Percentiles rank a stretch among this genome's conserved stretches.
These are phyloP conservation scores for Crepidotus variabilis DNA, from an alignment of 768 basidiomycete species.

Conservation along the genomic window DNA sequence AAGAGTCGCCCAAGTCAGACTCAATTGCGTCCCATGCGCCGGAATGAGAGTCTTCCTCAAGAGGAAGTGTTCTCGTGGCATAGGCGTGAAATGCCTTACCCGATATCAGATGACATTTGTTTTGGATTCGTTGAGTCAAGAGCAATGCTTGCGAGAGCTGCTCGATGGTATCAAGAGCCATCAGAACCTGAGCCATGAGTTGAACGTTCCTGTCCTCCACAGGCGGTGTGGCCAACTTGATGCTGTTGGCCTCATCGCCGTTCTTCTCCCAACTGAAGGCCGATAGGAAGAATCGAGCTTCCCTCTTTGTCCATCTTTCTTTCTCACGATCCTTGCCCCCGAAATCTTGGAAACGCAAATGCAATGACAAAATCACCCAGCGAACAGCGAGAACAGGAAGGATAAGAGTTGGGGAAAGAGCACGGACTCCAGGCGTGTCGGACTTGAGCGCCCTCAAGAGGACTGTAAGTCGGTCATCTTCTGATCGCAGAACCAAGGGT, in stretches of 20 bases:
- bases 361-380: constrained; percentile 53
- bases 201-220: constrained; percentile 63
- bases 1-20: constrained; percentile 43
- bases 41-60: constrained; percentile 21
- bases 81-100: constrained; percentile 55
- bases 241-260: constrained; percentile 3
- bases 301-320: constrained; percentile 66
- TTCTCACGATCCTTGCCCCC: constrained; percentile 54
- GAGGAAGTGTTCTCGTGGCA: constrained; percentile 31
- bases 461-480: constrained; percentile 49
- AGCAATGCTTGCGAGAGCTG: constrained; percentile 61
- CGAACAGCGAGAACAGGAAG: constrained; percentile 55
- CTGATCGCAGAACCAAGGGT: constrained; percentile 46
- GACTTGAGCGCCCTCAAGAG: constrained; percentile 56
- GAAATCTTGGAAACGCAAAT: constrained; percentile 47
- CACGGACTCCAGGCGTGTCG: constrained; percentile 42
- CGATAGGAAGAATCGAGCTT: constrained; percentile 57
- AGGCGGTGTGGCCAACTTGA: constrained; percentile 24
- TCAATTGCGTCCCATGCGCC: constrained; percentile 45
- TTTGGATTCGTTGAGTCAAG: constrained; percentile 43
- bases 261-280: constrained; percentile 34
- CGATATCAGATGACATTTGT: constrained; percentile 48
- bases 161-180: constrained; percentile 56
- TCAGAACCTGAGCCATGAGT: constrained; percentile 59
- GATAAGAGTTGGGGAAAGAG: constrained; percentile 42